Evolutionary conservation across 2,329 filamentous ascomycete species (phyloP).

Genomic region (Calonectria pseudoreteaudii): DNA sequence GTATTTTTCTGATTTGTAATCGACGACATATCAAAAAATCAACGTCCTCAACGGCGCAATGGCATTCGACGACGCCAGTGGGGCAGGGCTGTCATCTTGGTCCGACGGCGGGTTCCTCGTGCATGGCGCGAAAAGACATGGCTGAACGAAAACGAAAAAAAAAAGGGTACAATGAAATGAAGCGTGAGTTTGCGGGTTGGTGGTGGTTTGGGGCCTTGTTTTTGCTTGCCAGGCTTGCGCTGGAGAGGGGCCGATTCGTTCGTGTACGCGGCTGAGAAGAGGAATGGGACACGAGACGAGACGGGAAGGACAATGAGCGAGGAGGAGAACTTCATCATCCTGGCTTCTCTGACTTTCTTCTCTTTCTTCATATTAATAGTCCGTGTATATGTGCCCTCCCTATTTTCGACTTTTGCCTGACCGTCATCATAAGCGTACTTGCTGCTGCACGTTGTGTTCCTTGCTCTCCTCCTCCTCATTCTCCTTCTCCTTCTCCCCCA

Average conservation of each 20-base stretch:
- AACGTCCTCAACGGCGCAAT: conserved; percentile 15
- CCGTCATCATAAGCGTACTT: background rate
- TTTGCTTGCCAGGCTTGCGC: background rate
- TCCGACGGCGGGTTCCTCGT: background rate
- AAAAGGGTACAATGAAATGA: background rate
- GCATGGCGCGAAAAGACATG: conserved; percentile 15
- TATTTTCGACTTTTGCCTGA: background rate
- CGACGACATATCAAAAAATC: conserved; percentile 45
- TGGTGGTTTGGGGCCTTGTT: background rate
- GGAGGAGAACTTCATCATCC: background rate
- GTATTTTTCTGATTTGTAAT: conserved; percentile 45
- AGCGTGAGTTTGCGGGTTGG: background rate
- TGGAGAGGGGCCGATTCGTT: background rate
- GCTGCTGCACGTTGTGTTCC: background rate
- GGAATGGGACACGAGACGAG: background rate
- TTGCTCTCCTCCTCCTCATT: background rate
- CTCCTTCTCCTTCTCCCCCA: too few relatives aligned
- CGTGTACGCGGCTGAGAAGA: background rate
- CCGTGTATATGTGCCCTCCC: background rate
- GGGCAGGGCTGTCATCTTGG: conserved; percentile 12
- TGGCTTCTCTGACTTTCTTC: background rate
- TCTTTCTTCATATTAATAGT: background rate
- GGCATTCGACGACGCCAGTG: conserved; percentile 16
- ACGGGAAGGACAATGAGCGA: background rate
- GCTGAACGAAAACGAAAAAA: background rate